A percentile compares a stretch with the other conserved stretches of the same genome.
phyloP scores from a whole-genome alignment of 208 protist genomes.

The Plasmodiophora brassicae region DNA sequence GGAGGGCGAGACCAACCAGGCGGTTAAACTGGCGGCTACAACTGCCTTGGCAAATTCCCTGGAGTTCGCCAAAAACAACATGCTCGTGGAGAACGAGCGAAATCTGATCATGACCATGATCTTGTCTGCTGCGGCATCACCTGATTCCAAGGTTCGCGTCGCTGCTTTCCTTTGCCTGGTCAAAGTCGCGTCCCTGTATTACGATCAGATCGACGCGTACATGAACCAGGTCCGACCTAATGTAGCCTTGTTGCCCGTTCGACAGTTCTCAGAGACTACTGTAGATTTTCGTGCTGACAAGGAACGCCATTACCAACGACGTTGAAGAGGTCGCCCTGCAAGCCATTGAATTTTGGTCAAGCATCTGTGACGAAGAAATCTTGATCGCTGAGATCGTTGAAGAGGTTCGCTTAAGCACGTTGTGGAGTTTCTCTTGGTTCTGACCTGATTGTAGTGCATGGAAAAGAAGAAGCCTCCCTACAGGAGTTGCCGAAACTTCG shows the following conservation, averaged over 20 bases:
- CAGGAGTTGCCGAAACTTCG: conserved; percentile 67
- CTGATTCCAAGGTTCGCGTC: conserved; percentile 55
- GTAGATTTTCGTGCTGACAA: conserved; percentile 72
- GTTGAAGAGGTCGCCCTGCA: conserved; percentile 74
- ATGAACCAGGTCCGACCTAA: neutral
- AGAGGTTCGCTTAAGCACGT: conserved; percentile 26
- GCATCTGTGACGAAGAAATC: conserved; percentile 85
- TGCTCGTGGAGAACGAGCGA: conserved; percentile 78
- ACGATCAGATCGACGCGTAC: neutral
- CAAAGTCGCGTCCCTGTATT: conserved; percentile 18
- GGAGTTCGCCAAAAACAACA: conserved; percentile 86
- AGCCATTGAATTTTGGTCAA: conserved; percentile 93
- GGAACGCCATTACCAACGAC: conserved; percentile 76
- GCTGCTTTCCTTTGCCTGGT: conserved; percentile 80
- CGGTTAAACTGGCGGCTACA: conserved; percentile 77
- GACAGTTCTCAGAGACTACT: neutral
- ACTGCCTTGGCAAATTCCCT: conserved; percentile 86
- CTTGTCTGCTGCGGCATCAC: conserved; percentile 63
- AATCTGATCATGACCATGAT: conserved; percentile 80
- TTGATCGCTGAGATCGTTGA: conserved; percentile 32
- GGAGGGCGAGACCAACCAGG: conserved; percentile 46
- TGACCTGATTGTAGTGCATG: neutral
- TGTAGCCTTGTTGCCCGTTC: neutral
- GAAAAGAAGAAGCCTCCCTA: conserved; percentile 20
- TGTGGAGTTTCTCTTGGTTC: neutral